Conservation (phyloP, 192 early-diverging fungal species). For the Backusella circina region DNA sequence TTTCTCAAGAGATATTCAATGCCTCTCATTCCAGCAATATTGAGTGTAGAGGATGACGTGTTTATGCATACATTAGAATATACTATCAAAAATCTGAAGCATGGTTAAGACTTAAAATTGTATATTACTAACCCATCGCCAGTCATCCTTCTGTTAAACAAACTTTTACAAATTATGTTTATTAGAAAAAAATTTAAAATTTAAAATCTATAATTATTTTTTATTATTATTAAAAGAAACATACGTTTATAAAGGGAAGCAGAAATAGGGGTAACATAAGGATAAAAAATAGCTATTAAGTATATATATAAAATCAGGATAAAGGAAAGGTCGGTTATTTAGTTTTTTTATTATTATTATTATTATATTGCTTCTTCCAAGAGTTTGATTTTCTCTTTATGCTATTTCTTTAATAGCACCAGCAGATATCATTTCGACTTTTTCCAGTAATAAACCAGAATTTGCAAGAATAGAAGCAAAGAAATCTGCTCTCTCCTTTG, state of each 20-base stretch:
- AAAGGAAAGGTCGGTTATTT: neutral
- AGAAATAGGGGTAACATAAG: neutral
- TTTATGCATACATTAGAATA: neutral
- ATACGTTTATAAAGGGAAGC: neutral
- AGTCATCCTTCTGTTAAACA: too few species aligned
- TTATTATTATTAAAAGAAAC: neutral
- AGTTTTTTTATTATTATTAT: neutral
- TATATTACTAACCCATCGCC: too few species aligned
- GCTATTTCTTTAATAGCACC: constrained; percentile 3
- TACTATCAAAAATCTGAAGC: neutral
- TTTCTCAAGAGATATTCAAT: neutral
- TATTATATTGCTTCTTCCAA: neutral
- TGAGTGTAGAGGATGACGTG: neutral
- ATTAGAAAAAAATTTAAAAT: neutral
- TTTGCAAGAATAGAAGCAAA: constrained; percentile 3
- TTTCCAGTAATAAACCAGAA: constrained; percentile 11
- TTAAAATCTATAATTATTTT: neutral
- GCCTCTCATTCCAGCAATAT: neutral
- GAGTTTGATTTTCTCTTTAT: neutral
- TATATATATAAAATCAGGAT: neutral
- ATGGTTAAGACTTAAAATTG: neutral
- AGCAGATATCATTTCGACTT: neutral
- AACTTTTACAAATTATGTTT: too few species aligned
- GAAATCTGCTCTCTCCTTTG: constrained; percentile 1
- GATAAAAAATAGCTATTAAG: neutral